Percentiles rank a stretch among this genome's conserved stretches.
These are phyloP conservation scores for Gamarada debralockiae DNA, from an alignment of 495 filamentous ascomycete species.

Conservation along the genomic window DNA sequence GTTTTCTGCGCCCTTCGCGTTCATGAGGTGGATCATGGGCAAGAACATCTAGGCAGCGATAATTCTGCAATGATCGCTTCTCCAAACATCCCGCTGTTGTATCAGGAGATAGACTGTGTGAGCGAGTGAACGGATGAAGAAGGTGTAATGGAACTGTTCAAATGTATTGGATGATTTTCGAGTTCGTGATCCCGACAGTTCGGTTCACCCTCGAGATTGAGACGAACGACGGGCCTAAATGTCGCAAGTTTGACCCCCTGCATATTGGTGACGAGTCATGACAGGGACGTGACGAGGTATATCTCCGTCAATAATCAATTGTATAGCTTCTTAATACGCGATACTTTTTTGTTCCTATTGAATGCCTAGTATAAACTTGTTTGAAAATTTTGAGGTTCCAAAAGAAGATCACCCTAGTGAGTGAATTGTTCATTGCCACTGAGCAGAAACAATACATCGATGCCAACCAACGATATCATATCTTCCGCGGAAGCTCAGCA, in stretches of 20 bases:
- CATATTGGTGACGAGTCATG: not conserved
- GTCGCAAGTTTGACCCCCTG: not conserved
- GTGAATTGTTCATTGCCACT: not conserved
- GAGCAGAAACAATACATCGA: not conserved
- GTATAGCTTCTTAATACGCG: not conserved
- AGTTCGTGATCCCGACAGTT: not conserved
- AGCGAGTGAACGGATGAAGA: not conserved
- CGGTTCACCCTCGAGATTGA: not conserved
- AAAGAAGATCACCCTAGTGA: not conserved
- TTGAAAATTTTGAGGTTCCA: not conserved
- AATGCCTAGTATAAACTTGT: not conserved
- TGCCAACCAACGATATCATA: not conserved
- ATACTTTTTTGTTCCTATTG: not conserved
- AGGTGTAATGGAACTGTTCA: not conserved
- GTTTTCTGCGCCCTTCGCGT: not conserved
- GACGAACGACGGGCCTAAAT: not conserved
- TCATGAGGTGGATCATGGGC: not conserved
- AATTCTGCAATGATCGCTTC: not conserved
- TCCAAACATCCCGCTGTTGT: not conserved
- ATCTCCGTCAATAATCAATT: not conserved
- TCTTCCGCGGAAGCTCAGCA: not conserved
- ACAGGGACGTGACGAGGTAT: not conserved
- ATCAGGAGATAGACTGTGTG: not conserved
- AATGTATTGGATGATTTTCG: not conserved
- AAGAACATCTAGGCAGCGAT: not conserved